Percentiles rank a stretch among this genome's conserved stretches.
These are phyloP conservation scores for Betula pendula DNA, from an alignment of 306 rosid species.

Conservation along the genomic window DNA sequence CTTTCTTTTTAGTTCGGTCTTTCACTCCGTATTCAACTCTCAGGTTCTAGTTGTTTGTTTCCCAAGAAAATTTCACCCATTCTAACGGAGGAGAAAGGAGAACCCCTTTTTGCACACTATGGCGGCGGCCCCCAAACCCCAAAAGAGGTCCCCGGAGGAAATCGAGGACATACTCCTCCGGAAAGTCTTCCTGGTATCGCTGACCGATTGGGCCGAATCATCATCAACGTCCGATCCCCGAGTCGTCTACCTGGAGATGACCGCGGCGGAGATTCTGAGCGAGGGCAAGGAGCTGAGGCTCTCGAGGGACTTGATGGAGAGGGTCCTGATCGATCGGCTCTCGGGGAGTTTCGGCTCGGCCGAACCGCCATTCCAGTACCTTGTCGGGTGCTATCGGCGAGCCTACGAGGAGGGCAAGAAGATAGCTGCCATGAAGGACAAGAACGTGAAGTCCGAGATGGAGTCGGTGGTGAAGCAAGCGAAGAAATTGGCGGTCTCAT, in stretches of 20 bases:
- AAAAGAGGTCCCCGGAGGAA: constrained; percentile 68
- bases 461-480: constrained; percentile 63
- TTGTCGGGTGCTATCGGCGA: constrained; percentile 71
- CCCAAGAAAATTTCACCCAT: too few relatives aligned
- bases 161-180: constrained; percentile 85
- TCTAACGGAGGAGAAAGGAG: background rate
- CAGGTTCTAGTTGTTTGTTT: too few relatives aligned
- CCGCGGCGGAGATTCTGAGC: constrained; percentile 94
- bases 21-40: too few relatives aligned
- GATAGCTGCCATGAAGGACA: constrained; percentile 72
- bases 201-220: constrained; percentile 33
- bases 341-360: constrained; percentile 41
- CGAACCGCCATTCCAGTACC: constrained; percentile 69
- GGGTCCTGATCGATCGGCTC: constrained; percentile 78
- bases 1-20: background rate
- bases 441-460: constrained; percentile 54
- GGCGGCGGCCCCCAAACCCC: constrained; percentile 85
- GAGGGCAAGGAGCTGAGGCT: constrained; percentile 68
- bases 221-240: constrained; percentile 41
- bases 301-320: constrained; percentile 71
- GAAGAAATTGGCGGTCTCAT: constrained; percentile 70
- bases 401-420: constrained; percentile 79
- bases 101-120: constrained; percentile 23
- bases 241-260: constrained; percentile 63
- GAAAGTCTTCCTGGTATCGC: constrained; percentile 72